Evolutionary conservation across 2,329 filamentous ascomycete genomes (phyloP).

Genomic region (Tympanopsis confertula): DNA sequence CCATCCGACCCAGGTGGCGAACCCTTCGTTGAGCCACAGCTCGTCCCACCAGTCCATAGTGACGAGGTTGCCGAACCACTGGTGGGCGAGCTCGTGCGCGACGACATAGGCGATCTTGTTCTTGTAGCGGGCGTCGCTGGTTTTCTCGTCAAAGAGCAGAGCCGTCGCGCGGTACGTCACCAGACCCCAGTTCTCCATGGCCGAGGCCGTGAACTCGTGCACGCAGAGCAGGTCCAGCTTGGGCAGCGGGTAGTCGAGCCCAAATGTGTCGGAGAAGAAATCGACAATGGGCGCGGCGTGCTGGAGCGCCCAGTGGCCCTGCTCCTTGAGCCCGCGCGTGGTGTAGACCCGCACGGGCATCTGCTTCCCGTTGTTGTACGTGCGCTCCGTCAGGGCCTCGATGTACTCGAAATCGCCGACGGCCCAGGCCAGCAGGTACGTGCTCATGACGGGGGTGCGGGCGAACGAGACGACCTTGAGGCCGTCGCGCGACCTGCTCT

Average conservation of each 20-base stretch:
- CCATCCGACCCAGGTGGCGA: constrained; percentile 98
- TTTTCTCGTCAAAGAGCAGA: constrained; percentile 88
- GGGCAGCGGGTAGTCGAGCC: constrained; percentile 82
- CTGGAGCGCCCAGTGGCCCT: constrained; percentile 78
- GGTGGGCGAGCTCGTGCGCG: constrained; percentile 91
- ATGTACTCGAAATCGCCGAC: constrained; percentile 95
- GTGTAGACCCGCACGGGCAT: constrained; percentile 94
- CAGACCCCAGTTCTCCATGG: constrained; percentile 94
- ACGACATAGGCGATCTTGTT: constrained; percentile 94
- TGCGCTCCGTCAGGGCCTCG: constrained; percentile 77
- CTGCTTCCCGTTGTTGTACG: constrained; percentile 73
- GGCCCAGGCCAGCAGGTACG: constrained; percentile 83
- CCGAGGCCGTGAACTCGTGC: constrained; percentile 78
- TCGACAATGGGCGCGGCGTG: constrained; percentile 91
- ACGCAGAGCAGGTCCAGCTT: constrained; percentile 86
- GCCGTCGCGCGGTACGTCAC: constrained; percentile 93
- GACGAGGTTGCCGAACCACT: constrained; percentile 91
- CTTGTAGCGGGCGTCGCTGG: constrained; percentile 79
- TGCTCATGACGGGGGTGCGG: constrained; percentile 80
- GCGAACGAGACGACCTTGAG: constrained; percentile 71
- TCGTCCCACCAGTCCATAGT: constrained; percentile 97
- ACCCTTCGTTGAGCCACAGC: constrained; percentile 89
- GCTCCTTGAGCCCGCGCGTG: constrained; percentile 82
- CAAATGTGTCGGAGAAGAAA: constrained; percentile 90
- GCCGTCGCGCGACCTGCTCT: constrained; percentile 44